Evolutionary conservation across 805 yeast genomes (phyloP).

Genomic region (Yueomyces sp.): DNA sequence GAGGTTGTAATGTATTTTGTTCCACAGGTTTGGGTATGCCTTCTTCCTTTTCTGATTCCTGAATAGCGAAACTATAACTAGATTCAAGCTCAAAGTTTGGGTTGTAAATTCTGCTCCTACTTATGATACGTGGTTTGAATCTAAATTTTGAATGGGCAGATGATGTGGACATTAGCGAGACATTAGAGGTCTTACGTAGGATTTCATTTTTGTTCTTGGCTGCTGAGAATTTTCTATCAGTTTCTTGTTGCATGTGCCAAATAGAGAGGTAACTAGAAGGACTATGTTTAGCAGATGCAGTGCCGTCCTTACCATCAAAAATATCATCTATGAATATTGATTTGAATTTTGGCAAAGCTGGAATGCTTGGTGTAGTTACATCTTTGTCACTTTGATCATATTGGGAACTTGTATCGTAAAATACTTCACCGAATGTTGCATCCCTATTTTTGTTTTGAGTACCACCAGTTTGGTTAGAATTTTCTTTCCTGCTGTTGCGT

Average conservation of each 20-base stretch:
- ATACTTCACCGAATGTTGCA: not conserved
- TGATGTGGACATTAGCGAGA: not conserved
- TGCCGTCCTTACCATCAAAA: constrained; percentile 13
- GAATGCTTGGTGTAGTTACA: constrained; percentile 2
- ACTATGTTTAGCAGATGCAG: constrained; percentile 6
- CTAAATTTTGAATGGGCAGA: constrained; percentile 6
- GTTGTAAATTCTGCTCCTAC: constrained; percentile 5
- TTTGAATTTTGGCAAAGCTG: constrained; percentile 8
- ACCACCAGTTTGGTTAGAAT: too few relatives aligned
- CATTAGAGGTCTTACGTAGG: constrained; percentile 9
- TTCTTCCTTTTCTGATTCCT: not conserved
- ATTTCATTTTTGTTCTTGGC: constrained; percentile 10
- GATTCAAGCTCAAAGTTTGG: not conserved
- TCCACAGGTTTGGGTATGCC: too few relatives aligned
- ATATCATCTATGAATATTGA: constrained; percentile 16
- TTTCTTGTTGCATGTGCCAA: constrained; percentile 22
- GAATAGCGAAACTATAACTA: not conserved
- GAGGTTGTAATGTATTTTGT: too few relatives aligned
- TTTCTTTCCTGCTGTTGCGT: too few relatives aligned
- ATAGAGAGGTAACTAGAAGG: constrained; percentile 17
- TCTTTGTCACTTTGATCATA: not conserved
- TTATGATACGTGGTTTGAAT: constrained; percentile 15
- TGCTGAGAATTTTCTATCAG: constrained; percentile 10
- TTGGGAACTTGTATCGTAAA: not conserved
- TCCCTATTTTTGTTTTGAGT: too few relatives aligned